phyloP scores from a whole-genome alignment of 306 rosid genomes.

The Citrullus colocynthis region DNA sequence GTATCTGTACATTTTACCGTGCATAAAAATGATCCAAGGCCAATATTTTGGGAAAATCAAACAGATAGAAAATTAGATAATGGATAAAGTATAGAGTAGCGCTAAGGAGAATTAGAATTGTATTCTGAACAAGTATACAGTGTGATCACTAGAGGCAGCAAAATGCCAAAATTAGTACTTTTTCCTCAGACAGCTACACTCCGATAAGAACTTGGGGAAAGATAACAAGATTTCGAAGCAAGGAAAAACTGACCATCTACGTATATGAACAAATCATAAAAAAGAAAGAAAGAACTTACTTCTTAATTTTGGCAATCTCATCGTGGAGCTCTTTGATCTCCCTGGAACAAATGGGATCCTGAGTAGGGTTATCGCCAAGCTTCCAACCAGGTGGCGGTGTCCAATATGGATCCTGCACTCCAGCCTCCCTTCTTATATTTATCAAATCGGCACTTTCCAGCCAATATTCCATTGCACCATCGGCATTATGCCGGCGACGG shows the following conservation, averaged over 20 bases:
- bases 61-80: neutral
- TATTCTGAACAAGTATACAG: neutral
- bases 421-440: slow-evolving; percentile 51
- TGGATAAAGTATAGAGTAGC: neutral
- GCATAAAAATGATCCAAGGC: neutral
- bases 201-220: neutral
- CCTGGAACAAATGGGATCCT: slow-evolving; percentile 33
- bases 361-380: slow-evolving; percentile 60
- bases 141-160: neutral
- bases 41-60: neutral
- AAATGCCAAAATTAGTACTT: neutral
- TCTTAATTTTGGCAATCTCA: slow-evolving; percentile 44
- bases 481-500: slow-evolving; percentile 67
- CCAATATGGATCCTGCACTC: slow-evolving; percentile 83
- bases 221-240: neutral
- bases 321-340: slow-evolving; percentile 40
- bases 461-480: slow-evolving; percentile 96
- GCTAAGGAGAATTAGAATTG: neutral
- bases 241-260: neutral
- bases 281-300: slow-evolving; percentile 17
- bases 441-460: slow-evolving; percentile 69
- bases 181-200: neutral
- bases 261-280: no score
- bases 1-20: slow-evolving; percentile 22
- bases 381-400: slow-evolving; percentile 80